These are phyloP conservation scores for Cetraspora pellucida DNA, from an alignment of 192 early-diverging fungal species.

Conservation along the genomic window DNA sequence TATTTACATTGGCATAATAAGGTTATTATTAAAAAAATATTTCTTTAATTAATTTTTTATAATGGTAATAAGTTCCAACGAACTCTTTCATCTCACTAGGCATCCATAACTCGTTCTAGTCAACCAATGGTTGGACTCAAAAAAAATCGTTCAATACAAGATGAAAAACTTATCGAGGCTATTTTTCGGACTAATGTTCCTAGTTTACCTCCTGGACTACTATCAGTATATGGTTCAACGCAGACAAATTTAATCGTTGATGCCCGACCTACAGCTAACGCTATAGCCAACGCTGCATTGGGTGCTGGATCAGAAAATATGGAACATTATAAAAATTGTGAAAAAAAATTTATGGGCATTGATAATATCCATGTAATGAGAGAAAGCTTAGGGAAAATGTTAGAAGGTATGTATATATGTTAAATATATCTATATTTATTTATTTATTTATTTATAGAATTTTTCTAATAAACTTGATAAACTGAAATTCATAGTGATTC, in stretches of 20 bases:
- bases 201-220: slow-evolving; percentile 31
- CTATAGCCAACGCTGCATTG: slow-evolving; percentile 86
- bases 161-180: slow-evolving; percentile 93
- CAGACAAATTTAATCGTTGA: slow-evolving; percentile 87
- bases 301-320: slow-evolving; percentile 95
- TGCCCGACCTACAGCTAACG: slow-evolving; percentile 93
- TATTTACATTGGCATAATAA: slow-evolving; percentile 85
- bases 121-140: slow-evolving; percentile 96
- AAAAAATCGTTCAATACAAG: slow-evolving; percentile 92
- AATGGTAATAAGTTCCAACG: not conserved
- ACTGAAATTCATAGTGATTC: slow-evolving; percentile 46
- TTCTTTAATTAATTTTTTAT: not conserved
- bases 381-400: slow-evolving; percentile 79
- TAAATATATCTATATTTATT: too few relatives aligned
- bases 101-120: slow-evolving; percentile 88
- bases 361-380: slow-evolving; percentile 99
- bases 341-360: slow-evolving; percentile 87
- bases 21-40: slow-evolving; percentile 43
- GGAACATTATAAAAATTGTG: slow-evolving; percentile 89
- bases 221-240: slow-evolving; percentile 32
- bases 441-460: too few relatives aligned
- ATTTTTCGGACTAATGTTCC: slow-evolving; percentile 73
- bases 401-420: slow-evolving; percentile 65
- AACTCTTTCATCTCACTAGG: slow-evolving; percentile 39
- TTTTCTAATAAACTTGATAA: too few relatives aligned